Percentiles rank a stretch among this genome's conserved stretches.
Evolutionary conservation across 176 grass and related monocot species (phyloP).

Genomic region (Panicum miliaceum): DNA sequence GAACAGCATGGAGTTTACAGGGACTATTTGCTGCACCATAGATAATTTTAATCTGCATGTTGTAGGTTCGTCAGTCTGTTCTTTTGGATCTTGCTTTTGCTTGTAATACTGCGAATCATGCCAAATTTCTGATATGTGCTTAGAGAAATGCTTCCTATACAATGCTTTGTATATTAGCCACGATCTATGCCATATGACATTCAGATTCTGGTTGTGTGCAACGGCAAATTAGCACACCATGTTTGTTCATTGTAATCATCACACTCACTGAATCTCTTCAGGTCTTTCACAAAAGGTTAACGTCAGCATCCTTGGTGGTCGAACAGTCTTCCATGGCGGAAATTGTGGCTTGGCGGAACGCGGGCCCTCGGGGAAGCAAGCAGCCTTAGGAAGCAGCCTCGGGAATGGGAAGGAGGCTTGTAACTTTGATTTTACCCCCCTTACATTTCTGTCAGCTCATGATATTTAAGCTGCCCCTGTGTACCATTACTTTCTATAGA

Average conservation of each 20-base stretch:
- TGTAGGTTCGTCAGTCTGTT: neutral
- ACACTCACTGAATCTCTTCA: constrained; percentile 28
- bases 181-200: neutral
- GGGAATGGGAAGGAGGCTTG: constrained; percentile 42
- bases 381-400: constrained; percentile 37
- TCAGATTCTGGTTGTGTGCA: neutral
- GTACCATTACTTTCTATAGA: constrained; percentile 65
- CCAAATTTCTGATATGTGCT: neutral
- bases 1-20: neutral
- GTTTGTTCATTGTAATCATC: neutral
- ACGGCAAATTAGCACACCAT: neutral
- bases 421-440: constrained; percentile 51
- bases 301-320: constrained; percentile 28
- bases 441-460: constrained; percentile 46
- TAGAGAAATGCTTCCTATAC: constrained; percentile 2
- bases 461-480: constrained; percentile 46
- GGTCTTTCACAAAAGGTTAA: constrained; percentile 41
- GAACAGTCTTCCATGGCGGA: constrained; percentile 34
- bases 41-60: neutral
- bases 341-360: constrained; percentile 7
- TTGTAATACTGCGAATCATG: neutral
- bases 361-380: constrained; percentile 40
- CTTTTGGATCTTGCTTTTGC: neutral
- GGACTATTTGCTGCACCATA: neutral
- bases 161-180: neutral